Conservation (phyloP, 2,329 filamentous ascomycete genomes). For the Alternaria panax region DNA sequence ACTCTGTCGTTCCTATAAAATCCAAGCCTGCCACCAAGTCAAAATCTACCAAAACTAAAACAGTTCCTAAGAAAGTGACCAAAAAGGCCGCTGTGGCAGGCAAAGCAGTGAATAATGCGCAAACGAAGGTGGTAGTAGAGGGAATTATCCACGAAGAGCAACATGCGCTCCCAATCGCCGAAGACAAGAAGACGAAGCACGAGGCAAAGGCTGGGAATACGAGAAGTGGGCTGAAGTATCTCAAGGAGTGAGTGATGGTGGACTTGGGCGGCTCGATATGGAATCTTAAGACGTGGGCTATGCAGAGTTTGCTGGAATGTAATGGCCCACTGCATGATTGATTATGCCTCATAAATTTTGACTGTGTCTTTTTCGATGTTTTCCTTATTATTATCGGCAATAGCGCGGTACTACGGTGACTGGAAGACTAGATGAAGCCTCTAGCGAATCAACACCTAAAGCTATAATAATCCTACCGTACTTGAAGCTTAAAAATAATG, state of each 20-base stretch:
- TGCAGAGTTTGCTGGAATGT: not conserved
- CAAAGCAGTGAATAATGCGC: not conserved
- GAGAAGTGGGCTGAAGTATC: not conserved
- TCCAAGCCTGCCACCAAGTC: not conserved
- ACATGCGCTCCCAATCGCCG: not conserved
- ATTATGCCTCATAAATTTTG: not conserved
- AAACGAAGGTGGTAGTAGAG: not conserved
- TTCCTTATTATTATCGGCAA: too few species aligned
- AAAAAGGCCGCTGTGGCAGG: constrained; percentile 6
- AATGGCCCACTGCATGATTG: not conserved
- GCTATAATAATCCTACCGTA: too few species aligned
- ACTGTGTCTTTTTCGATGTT: not conserved
- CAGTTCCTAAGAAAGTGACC: not conserved
- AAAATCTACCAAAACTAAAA: not conserved
- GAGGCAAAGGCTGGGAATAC: not conserved
- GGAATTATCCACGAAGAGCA: not conserved
- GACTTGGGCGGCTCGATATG: not conserved
- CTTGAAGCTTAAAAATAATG: too few species aligned
- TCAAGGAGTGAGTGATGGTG: not conserved
- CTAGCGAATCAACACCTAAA: too few species aligned
- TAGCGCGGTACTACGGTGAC: too few species aligned
- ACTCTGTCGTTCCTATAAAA: not conserved
- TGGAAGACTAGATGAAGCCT: too few species aligned
- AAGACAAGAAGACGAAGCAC: not conserved
- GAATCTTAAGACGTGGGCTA: not conserved